A percentile compares a stretch with the other conserved stretches of the same genome.
These are phyloP conservation scores for Arachnomyces sp. DNA, from an alignment of 2,329 filamentous ascomycete species.

Conservation along the genomic window DNA sequence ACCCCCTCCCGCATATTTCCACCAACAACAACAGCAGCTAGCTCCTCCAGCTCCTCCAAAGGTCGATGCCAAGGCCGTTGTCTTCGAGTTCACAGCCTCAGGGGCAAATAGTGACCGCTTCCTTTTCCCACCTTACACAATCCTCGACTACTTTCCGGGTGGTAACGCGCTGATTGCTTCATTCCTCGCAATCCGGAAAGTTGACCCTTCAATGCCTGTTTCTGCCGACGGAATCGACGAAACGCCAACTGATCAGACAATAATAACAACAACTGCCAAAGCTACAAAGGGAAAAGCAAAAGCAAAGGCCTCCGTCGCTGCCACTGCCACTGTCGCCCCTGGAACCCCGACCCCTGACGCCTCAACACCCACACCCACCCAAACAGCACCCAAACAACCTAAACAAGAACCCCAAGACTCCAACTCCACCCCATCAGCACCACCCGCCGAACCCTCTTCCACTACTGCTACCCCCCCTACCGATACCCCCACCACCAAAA, in stretches of 20 bases:
- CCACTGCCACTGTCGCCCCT: slow-evolving; percentile 11
- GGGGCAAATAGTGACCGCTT: slow-evolving; percentile 40
- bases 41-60: slow-evolving; percentile 26
- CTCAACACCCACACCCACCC: slow-evolving; percentile 4
- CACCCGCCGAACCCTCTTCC: slow-evolving; percentile 8
- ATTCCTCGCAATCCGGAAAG: slow-evolving; percentile 38
- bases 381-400: slow-evolving; percentile 7
- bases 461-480: too few relatives aligned
- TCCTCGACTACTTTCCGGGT: slow-evolving; percentile 39
- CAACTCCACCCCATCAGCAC: slow-evolving; percentile 11
- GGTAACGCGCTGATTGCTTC: slow-evolving; percentile 40
- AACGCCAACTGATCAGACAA: slow-evolving; percentile 2
- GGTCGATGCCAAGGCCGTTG: slow-evolving; percentile 37
- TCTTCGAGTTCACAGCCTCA: slow-evolving; percentile 40
- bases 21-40: slow-evolving; percentile 20
- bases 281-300: slow-evolving; percentile 24
- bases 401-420: slow-evolving; percentile 15
- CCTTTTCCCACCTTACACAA: slow-evolving; percentile 41
- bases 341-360: slow-evolving; percentile 15
- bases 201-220: slow-evolving; percentile 30
- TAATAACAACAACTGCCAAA: slow-evolving; percentile 21
- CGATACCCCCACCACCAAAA: slow-evolving; percentile 6
- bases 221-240: slow-evolving; percentile 21
- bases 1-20: slow-evolving; percentile 25
- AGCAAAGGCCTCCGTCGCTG: slow-evolving; percentile 28